Percentiles rank a stretch among this genome's conserved stretches.
Evolutionary conservation across 345 rosid species (phyloP).

Genomic region (Brassica carinata): DNA sequence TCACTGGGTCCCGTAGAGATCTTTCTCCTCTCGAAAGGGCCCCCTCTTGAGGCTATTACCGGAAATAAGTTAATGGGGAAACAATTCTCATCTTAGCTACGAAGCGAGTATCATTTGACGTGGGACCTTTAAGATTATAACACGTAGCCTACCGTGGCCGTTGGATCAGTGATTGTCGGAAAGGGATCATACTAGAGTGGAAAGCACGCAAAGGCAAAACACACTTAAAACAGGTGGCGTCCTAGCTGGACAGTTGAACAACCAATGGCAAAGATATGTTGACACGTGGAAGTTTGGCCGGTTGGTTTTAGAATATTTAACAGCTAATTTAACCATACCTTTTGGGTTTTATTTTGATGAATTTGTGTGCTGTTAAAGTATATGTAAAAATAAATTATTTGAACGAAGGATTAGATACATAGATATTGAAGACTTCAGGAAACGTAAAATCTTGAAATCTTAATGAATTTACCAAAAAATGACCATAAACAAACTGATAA

Average conservation of each 20-base stretch:
- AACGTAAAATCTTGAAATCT: not conserved
- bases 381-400: not conserved
- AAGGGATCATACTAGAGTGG: slow-evolving; percentile 47
- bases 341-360: not conserved
- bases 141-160: slow-evolving; percentile 45
- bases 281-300: not conserved
- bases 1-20: slow-evolving; percentile 31
- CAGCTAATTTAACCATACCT: not conserved
- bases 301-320: not conserved
- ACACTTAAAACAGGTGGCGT: slow-evolving; percentile 43
- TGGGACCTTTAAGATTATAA: slow-evolving; percentile 33
- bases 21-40: slow-evolving; percentile 30
- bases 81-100: slow-evolving; percentile 21
- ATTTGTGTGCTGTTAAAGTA: not conserved
- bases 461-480: not conserved
- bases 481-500: not conserved
- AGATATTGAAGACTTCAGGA: not conserved
- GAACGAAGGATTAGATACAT: not conserved
- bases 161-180: slow-evolving; percentile 33
- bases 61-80: not conserved
- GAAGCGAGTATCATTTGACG: slow-evolving; percentile 42
- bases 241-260: slow-evolving; percentile 52
- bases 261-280: not conserved
- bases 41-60: slow-evolving; percentile 21
- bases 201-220: slow-evolving; percentile 51